Evolutionary conservation across 2,329 filamentous ascomycete genomes (phyloP), one percentile per base, ranked within the genome.

Genomic region (Magnaporthiopsis rhizophila): DNA sequence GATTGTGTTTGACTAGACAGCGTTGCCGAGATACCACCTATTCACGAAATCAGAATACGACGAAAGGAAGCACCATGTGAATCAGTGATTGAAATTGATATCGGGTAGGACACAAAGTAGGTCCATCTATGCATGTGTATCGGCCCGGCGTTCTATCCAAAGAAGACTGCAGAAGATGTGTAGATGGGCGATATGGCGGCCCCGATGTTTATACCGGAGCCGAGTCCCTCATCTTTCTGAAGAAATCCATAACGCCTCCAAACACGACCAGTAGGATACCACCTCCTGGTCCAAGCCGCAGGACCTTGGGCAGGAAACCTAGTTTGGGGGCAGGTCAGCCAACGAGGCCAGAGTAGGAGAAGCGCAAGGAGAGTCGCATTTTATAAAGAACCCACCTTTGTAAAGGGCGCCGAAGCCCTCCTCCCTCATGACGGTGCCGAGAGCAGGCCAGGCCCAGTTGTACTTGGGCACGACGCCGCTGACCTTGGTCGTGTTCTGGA

Each of bases 381-480:
- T 45, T 4, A 21, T 3, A 5, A 21, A 21, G 8, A 30, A 58
- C 50, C 15, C n/a, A 28, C 62, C 95, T 85, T 98, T 99, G 84
- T 99, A 99, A 66, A 99, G 81, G 56, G 95, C 95, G 61, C 78
- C 79, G 74, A 97, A 94, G 6, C 95, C 95, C 78, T 99, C 95
- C 80, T 99, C 95, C 79, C 86, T 91, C 78, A 92, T 88, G 66
- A 99, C 91, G 9, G 91, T 95, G 65, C 85, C 88, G 62, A 97
- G 82, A 28, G 92, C 88, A 60, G 92, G 91, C 86, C 89, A 97
- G 38, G 95, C 95, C 95, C 95, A 99, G 85, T 98, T 97, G 82
- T 99, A 99, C 84, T 99, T 99, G 74, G 91, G 91, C 28, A 87
- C 79, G 64, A 85, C 82, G 6, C 95, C 95, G n/a, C 89, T 76